phyloP scores from a whole-genome alignment of 257 asterid genomes.

The Verbena officinalis region DNA sequence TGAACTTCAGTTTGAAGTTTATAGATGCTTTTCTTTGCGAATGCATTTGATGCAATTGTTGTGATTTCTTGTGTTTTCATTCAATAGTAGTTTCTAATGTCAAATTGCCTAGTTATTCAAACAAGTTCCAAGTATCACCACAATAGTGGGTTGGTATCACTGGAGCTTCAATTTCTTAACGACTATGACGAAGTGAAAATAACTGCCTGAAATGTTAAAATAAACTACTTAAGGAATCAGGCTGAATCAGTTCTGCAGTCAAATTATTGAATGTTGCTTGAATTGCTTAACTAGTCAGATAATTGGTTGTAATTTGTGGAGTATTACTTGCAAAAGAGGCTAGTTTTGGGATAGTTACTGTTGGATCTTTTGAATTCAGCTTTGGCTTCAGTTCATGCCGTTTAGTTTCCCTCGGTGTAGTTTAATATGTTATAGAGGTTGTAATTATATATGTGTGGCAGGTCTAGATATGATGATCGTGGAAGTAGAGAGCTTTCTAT shows the following conservation, averaged over 20 bases:
- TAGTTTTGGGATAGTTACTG: neutral
- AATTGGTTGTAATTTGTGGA: conserved; percentile 4
- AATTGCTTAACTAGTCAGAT: neutral
- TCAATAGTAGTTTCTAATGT: neutral
- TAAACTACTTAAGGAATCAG: too few relatives aligned
- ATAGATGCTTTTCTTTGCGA: conserved; percentile 6
- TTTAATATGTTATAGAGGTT: conserved; percentile 30
- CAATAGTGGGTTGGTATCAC: too few relatives aligned
- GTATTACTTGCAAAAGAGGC: neutral
- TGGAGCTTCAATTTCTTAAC: too few relatives aligned
- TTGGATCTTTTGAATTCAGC: conserved; percentile 1
- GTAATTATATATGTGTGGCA: conserved; percentile 32
- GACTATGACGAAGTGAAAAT: too few relatives aligned
- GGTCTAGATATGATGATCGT: conserved; percentile 54
- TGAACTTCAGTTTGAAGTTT: neutral
- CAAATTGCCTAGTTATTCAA: neutral
- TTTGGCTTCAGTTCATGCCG: conserved; percentile 23
- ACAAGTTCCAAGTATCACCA: neutral
- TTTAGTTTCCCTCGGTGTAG: conserved; percentile 9
- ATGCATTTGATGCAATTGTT: conserved; percentile 11
- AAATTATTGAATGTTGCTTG: conserved; percentile 3
- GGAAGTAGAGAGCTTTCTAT: conserved; percentile 57
- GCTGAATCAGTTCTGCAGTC: conserved; percentile 11
- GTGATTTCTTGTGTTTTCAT: neutral
- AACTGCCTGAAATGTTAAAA: too few relatives aligned